Percentiles rank a stretch among this genome's conserved stretches.
Conservation (phyloP, 2,329 filamentous ascomycete genomes). For the Huntiella savannae region DNA sequence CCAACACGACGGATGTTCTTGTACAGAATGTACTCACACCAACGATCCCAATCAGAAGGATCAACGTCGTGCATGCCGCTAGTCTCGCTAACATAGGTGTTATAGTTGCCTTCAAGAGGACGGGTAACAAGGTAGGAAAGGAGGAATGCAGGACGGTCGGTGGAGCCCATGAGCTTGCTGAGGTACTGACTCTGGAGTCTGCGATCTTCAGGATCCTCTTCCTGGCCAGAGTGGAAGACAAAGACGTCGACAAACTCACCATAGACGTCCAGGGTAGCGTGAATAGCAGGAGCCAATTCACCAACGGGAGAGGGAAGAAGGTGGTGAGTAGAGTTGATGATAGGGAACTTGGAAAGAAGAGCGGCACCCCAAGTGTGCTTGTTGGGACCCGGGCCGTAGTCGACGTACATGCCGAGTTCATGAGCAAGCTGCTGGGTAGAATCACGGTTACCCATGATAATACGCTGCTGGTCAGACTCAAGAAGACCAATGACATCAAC, state of each 20-base stretch:
- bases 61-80: constrained; percentile 96
- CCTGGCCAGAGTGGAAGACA: constrained; percentile 96
- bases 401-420: constrained; percentile 95
- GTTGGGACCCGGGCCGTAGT: constrained; percentile 92
- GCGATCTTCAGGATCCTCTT: constrained; percentile 86
- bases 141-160: constrained; percentile 61
- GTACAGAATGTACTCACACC: constrained; percentile 98
- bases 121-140: constrained; percentile 86
- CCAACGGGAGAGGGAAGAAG: constrained; percentile 83
- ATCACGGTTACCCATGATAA: constrained; percentile 99
- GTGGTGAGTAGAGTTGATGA: constrained; percentile 91
- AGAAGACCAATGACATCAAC: constrained; percentile 92
- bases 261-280: constrained; percentile 89
- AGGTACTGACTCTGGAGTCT: constrained; percentile 75
- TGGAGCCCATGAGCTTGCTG: constrained; percentile 68
- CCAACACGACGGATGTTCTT: constrained; percentile 71
- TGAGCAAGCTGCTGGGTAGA: constrained; percentile 88
- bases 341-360: constrained; percentile 90
- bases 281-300: constrained; percentile 86
- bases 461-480: constrained; percentile 82
- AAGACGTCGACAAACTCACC: constrained; percentile 81
- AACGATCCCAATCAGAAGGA: constrained; percentile 79
- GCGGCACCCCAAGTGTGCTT: constrained; percentile 97
- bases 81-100: constrained; percentile 70
- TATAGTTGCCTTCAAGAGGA: constrained; percentile 85